Evolutionary conservation across 164 flowering plant species (phyloP), one percentile per base, ranked within the genome.

Genomic region (Dillenia suffruticosa): DNA sequence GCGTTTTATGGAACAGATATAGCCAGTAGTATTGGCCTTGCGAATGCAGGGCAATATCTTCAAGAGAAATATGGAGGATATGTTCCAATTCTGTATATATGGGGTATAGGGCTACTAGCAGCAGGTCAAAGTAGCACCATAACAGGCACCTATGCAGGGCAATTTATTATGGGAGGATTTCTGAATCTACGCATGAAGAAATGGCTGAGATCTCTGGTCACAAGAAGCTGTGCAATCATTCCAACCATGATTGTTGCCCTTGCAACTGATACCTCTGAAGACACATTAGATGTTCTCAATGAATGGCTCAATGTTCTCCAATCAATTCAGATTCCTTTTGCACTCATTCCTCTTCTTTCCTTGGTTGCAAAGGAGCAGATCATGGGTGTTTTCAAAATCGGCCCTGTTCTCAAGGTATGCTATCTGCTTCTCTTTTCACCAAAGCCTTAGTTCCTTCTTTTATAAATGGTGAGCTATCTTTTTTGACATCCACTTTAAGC

Each of bases 121-220:
- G 96, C 97, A 53, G 97, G 97, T 43, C 94, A 89, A 74, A 92
- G 97, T 77, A 92, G 97, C 71, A 92, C 97, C 10, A 87, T 92
- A 56, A 92, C 97, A 14, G 96, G 98, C 8, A 92, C 98, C 9
- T 92, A 92, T 71, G 98, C 98, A 12, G 98, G 98, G 32, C 96
- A 92, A 70, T 92, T 92, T 65, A 92, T 92, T 22, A 92, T 92
- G 97, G 96, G 96, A 50, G 97, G 94, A 10, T 92, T 92, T 68
- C 87, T 89, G 45, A 82, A 92, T 65, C 88, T 92, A 2, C 84
- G 89, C 12, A 19, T 92, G 68, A 89, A 87, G 81, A 92, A 92
- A 76, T 92, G 96, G 92, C 1, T 84, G 69, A 82, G 97, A 71
- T 79, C 97, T 5, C 63, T 89, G 68, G 87, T 92, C 56, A 89